A percentile compares a stretch with the other conserved stretches of the same genome.
Conservation (phyloP, 2,329 filamentous ascomycete genomes). For the Xylaria sp. region DNA sequence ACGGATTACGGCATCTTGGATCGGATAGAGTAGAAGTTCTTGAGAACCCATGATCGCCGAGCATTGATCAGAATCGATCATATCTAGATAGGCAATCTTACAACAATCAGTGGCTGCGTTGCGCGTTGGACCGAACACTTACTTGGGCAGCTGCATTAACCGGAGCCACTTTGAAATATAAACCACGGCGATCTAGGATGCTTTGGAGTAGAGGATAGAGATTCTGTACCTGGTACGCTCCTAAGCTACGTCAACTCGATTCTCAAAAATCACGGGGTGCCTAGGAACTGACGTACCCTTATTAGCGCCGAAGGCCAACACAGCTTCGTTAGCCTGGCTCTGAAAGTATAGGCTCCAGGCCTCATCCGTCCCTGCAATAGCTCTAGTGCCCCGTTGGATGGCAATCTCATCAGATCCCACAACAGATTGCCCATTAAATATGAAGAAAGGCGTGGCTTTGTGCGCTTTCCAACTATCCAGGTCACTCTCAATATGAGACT, state of each 20-base stretch:
- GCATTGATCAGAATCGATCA: conserved; percentile 68
- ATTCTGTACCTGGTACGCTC: conserved; percentile 71
- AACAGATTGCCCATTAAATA: conserved; percentile 88
- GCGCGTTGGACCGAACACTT: conserved; percentile 37
- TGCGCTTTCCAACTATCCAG: conserved; percentile 73
- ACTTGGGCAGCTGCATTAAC: conserved; percentile 90
- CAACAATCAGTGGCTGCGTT: conserved; percentile 33
- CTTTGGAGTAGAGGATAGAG: conserved; percentile 79
- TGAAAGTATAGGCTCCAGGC: conserved; percentile 90
- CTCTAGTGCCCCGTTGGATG: conserved; percentile 66
- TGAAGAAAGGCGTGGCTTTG: conserved; percentile 79
- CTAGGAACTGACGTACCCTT: conserved; percentile 61
- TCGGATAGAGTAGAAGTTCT: conserved; percentile 84
- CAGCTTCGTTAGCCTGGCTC: conserved; percentile 78
- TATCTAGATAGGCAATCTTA: conserved; percentile 79
- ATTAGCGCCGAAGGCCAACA: conserved; percentile 79
- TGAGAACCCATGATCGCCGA: conserved; percentile 83
- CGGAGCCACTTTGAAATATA: conserved; percentile 83
- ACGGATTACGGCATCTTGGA: conserved; percentile 74
- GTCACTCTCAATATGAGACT: conserved; percentile 75
- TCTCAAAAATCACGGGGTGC: not conserved
- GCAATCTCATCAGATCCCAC: conserved; percentile 75
- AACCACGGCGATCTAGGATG: conserved; percentile 69
- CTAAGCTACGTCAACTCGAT: conserved; percentile 49
- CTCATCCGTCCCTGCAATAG: conserved; percentile 72